Conservation (phyloP, 2,329 filamentous ascomycete genomes). For the Sclerotinia trifoliorum region DNA sequence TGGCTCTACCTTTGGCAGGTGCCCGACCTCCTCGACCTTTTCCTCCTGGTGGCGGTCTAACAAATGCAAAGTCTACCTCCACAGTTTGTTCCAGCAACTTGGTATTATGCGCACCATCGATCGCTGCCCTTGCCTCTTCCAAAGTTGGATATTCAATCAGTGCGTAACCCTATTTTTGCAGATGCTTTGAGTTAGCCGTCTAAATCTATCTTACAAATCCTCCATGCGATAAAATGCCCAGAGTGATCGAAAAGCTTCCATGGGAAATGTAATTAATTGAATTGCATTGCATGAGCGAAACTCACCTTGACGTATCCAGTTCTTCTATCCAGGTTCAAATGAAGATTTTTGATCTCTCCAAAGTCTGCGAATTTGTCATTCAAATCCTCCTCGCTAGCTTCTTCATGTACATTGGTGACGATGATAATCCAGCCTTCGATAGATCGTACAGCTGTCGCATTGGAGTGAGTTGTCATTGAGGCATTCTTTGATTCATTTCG, state of each 20-base stretch:
- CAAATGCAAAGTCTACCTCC: conserved; percentile 80
- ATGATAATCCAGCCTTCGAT: conserved; percentile 90
- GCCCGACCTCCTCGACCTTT: conserved; percentile 46
- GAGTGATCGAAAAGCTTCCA: not conserved
- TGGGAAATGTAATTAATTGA: not conserved
- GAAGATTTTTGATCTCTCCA: conserved; percentile 84
- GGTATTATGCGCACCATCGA: conserved; percentile 73
- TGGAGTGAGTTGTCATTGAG: conserved; percentile 69
- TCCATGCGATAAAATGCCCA: conserved; percentile 4
- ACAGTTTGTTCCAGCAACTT: conserved; percentile 81
- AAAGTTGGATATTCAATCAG: conserved; percentile 81
- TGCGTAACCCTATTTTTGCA: conserved; percentile 66
- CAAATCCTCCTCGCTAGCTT: conserved; percentile 79
- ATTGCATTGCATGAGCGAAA: conserved; percentile 21
- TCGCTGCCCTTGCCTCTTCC: conserved; percentile 75
- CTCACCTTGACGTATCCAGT: conserved; percentile 83
- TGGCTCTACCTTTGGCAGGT: conserved; percentile 38
- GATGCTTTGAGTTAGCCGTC: conserved; percentile 18
- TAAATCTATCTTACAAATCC: not conserved
- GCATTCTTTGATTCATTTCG: conserved; percentile 57
- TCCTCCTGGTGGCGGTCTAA: conserved; percentile 66
- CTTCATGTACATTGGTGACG: conserved; percentile 84
- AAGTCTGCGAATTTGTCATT: conserved; percentile 81
- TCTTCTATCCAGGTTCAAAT: conserved; percentile 77
- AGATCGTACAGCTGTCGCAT: conserved; percentile 77